A percentile compares a stretch with the other conserved stretches of the same genome.
Evolutionary conservation across 2,329 filamentous ascomycete genomes (phyloP).

Genomic region (Penicillium rolfsii): DNA sequence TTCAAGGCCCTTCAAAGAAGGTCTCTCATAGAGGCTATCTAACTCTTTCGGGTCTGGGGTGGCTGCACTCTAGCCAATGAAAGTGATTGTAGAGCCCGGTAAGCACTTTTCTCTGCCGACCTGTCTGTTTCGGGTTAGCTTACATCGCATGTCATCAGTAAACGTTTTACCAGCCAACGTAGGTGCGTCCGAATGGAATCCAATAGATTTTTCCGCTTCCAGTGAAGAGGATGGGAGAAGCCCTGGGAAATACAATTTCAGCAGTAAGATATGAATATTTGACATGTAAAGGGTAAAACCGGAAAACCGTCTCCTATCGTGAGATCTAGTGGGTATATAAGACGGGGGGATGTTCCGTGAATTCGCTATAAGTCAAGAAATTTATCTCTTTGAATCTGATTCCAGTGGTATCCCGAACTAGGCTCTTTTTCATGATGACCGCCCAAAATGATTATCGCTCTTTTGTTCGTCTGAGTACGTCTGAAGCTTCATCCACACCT

Average conservation of each 20-base stretch:
- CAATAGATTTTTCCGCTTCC: neutral
- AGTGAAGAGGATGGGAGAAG: no score
- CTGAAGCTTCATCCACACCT: conserved; percentile 6
- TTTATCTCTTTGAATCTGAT: neutral
- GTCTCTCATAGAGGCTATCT: neutral
- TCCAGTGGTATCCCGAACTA: neutral
- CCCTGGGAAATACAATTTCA: neutral
- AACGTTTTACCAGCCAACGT: neutral
- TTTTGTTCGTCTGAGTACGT: conserved; percentile 11
- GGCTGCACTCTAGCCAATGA: neutral
- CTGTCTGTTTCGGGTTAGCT: conserved; percentile 11
- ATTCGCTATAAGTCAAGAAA: neutral
- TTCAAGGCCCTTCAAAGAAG: neutral
- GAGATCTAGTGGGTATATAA: neutral
- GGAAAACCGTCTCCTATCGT: neutral
- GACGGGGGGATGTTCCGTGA: neutral
- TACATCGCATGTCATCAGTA: neutral
- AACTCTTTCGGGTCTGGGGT: neutral
- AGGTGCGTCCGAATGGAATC: neutral
- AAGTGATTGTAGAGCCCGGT: neutral
- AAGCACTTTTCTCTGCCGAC: conserved; percentile 9
- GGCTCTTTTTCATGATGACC: neutral
- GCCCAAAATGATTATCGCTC: neutral
- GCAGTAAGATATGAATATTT: neutral
- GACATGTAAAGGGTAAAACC: neutral